Percentiles rank a stretch among this genome's conserved stretches.
These are phyloP conservation scores for Pseudogymnoascus sp. DNA, from an alignment of 2,329 filamentous ascomycete genomes.

Conservation along the genomic window DNA sequence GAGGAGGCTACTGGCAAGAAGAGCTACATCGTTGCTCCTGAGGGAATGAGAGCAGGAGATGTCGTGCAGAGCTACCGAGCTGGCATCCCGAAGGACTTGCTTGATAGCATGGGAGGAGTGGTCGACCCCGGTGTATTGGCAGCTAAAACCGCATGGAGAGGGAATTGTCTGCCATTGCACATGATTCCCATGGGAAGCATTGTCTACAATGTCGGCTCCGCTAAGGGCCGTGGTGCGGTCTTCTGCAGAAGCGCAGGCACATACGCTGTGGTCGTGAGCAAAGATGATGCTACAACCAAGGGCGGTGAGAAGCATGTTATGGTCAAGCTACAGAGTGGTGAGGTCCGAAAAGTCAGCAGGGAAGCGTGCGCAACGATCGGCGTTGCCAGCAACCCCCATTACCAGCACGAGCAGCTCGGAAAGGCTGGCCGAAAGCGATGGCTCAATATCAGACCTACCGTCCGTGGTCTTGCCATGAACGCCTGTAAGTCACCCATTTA, in stretches of 20 bases:
- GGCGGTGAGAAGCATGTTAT: constrained; percentile 68
- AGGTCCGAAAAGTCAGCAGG: constrained; percentile 79
- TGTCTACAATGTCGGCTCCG: constrained; percentile 80
- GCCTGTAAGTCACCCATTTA: constrained; percentile 51
- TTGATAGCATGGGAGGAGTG: constrained; percentile 84
- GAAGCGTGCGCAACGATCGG: constrained; percentile 93
- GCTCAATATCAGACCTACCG: constrained; percentile 89
- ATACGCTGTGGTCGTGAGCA: constrained; percentile 78
- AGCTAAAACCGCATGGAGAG: constrained; percentile 84
- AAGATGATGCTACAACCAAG: constrained; percentile 64
- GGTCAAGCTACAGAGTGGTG: constrained; percentile 82
- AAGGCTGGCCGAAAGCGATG: constrained; percentile 91
- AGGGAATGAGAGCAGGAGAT: constrained; percentile 87
- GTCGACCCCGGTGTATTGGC: constrained; percentile 94
- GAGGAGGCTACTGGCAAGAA: constrained; percentile 64
- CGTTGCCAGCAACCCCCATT: constrained; percentile 84
- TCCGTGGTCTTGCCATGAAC: constrained; percentile 98
- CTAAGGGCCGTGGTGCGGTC: constrained; percentile 64
- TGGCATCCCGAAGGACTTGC: constrained; percentile 78
- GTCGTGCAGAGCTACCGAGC: constrained; percentile 83
- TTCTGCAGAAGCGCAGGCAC: constrained; percentile 95
- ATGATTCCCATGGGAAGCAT: constrained; percentile 94
- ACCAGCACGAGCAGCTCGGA: constrained; percentile 82
- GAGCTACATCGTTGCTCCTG: constrained; percentile 90
- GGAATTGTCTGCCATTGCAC: constrained; percentile 89